Evolutionary conservation across 108 stramenopile species (phyloP).

Genomic region (Stephanodiscus minutulus): DNA sequence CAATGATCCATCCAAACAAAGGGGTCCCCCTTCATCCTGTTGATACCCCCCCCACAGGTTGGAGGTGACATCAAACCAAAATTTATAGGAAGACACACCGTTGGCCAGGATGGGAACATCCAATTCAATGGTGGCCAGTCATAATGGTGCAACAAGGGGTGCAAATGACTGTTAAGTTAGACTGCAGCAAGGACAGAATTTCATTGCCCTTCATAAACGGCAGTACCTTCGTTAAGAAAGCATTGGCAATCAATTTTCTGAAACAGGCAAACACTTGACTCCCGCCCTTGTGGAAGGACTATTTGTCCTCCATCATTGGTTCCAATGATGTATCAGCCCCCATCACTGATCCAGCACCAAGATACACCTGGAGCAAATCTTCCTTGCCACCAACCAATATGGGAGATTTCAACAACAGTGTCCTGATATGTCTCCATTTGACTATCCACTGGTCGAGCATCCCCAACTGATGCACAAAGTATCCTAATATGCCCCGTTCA

Average conservation of each 20-base stretch:
- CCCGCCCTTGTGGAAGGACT: conserved; percentile 19
- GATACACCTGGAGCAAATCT: conserved; percentile 20
- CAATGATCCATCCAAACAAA: conserved; percentile 27
- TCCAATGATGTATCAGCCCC: conserved; percentile 29
- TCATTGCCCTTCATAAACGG: conserved; percentile 18
- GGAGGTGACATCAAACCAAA: conserved; percentile 29
- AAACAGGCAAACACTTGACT: conserved; percentile 20
- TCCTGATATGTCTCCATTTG: conserved; percentile 17
- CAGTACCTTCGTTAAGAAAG: conserved; percentile 9
- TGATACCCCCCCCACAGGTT: conserved; percentile 22
- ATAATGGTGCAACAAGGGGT: conserved; percentile 9
- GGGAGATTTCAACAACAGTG: neutral
- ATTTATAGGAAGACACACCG: conserved; percentile 16
- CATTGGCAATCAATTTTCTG: conserved; percentile 2
- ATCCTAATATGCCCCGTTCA: conserved; percentile 31
- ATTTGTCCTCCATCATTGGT: conserved; percentile 10
- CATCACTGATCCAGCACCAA: conserved; percentile 34
- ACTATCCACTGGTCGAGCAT: conserved; percentile 32
- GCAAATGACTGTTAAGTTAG: conserved; percentile 20
- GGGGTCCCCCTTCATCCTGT: conserved; percentile 26
- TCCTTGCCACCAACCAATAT: neutral
- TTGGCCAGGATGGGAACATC: conserved; percentile 22
- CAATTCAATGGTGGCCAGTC: conserved; percentile 13
- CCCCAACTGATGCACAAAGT: conserved; percentile 21
- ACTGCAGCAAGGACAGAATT: conserved; percentile 1